Percentiles rank a stretch among this genome's conserved stretches.
Evolutionary conservation across 2,329 filamentous ascomycete genomes (phyloP).

Genomic region (Cercospora beticola): DNA sequence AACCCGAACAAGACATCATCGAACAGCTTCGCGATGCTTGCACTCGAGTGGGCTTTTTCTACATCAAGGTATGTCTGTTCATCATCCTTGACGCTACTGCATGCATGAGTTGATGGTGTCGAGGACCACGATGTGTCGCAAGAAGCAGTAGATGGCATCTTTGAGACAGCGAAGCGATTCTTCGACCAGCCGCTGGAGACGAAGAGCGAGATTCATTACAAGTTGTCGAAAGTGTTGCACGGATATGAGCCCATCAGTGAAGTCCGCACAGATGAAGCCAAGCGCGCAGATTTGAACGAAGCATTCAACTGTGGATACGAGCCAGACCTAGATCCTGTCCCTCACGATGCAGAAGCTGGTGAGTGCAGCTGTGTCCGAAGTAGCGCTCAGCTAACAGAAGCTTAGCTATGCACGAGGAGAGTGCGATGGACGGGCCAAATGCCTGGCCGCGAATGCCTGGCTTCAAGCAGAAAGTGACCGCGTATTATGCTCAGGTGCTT

Average conservation of each 20-base stretch:
- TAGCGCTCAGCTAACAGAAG: background rate
- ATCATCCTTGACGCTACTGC: background rate
- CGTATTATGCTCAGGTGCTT: constrained; percentile 41
- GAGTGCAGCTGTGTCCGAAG: background rate
- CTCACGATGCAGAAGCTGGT: constrained; percentile 1
- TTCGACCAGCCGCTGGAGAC: constrained; percentile 29
- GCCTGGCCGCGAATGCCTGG: constrained; percentile 33
- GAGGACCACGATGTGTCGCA: constrained; percentile 71
- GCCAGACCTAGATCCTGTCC: constrained; percentile 21
- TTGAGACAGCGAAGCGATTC: constrained; percentile 35
- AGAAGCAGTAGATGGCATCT: constrained; percentile 20
- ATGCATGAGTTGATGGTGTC: constrained; percentile 42
- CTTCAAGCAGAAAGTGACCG: constrained; percentile 39
- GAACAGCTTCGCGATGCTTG: constrained; percentile 27
- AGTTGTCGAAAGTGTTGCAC: constrained; percentile 65
- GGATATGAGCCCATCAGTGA: constrained; percentile 68
- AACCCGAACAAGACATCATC: constrained; percentile 20
- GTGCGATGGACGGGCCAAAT: constrained; percentile 26
- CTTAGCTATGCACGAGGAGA: constrained; percentile 7
- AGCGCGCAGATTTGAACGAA: constrained; percentile 53
- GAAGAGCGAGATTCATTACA: constrained; percentile 64
- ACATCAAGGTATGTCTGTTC: constrained; percentile 22
- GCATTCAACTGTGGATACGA: constrained; percentile 32
- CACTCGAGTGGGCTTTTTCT: constrained; percentile 29
- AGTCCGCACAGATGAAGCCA: constrained; percentile 61